Conservation (phyloP, 2,329 filamentous ascomycete species). For the Aspergillus pseudonomiae region DNA sequence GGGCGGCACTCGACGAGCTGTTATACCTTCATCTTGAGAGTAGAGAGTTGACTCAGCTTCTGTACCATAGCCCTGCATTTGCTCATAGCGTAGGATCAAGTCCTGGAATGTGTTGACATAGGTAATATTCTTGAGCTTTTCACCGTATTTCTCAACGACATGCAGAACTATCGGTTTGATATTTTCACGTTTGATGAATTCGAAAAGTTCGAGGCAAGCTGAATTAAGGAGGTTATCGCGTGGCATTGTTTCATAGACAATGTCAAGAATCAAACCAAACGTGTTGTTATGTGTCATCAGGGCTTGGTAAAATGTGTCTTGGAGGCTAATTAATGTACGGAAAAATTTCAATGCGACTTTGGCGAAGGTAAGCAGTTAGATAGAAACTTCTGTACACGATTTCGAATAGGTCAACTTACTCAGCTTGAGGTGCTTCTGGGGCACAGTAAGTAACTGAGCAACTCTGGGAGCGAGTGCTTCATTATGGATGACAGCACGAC, state of each 20-base stretch:
- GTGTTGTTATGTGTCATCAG: constrained; percentile 81
- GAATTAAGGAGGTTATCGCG: constrained; percentile 93
- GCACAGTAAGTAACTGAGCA: constrained; percentile 77
- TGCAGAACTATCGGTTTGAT: constrained; percentile 81
- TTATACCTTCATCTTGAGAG: constrained; percentile 68
- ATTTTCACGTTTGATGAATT: constrained; percentile 80
- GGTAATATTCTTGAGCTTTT: constrained; percentile 72
- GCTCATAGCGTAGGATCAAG: constrained; percentile 76
- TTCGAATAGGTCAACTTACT: constrained; percentile 56
- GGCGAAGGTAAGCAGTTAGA: constrained; percentile 6
- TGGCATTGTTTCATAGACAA: constrained; percentile 82
- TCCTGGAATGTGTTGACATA: constrained; percentile 85
- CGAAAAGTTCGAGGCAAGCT: constrained; percentile 90
- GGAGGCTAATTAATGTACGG: constrained; percentile 78
- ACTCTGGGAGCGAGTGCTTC: constrained; percentile 79
- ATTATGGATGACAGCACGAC: constrained; percentile 82
- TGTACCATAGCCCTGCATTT: constrained; percentile 68
- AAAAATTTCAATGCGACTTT: constrained; percentile 90
- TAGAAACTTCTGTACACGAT: too few species aligned
- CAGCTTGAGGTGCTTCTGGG: constrained; percentile 90
- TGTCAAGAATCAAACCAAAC: constrained; percentile 80
- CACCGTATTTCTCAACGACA: constrained; percentile 80
- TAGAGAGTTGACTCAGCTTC: constrained; percentile 69
- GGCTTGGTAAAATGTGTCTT: constrained; percentile 89
- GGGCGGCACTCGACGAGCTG: constrained; percentile 47